Base-by-base conservation (phyloP, 176 grass and related monocot genomes). In the Thalia dealbata region DNA sequence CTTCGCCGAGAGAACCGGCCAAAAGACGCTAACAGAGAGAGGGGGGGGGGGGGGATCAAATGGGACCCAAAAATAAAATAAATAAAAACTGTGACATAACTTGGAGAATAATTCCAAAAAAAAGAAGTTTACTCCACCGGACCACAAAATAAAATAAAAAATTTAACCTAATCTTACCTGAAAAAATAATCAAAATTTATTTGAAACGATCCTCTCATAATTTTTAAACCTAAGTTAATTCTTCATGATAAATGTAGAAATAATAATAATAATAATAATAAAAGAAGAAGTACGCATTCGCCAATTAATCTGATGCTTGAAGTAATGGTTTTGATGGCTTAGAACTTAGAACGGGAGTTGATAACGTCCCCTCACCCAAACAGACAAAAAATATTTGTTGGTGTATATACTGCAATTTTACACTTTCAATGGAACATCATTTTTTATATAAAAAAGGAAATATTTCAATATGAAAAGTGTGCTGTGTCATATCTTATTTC, bases 31-130 rank as follows among this genome's bases (percentile, higher is more conserved):
- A 38, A 38, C 4, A 38, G 32, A 38, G 32, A 38, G 32, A 38
- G 32, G 3, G 54, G 22, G 7, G 5, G 15, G 21, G 52, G 21
- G 18, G 52, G 19, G 15, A 55, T 18, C 15, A 16, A 8, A 43
- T 45, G 65, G 65, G 65, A 44, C 65, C 54, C 30, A 23, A 1
- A 4, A 38, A 38, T 38, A n/a, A n/a, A n/a, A n/a, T n/a, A n/a
- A n/a, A n/a, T n/a, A n/a, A n/a, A 43, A 67, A 22, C 14, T 2
- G 32, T 4, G 32, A 9, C 9, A 9, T 7, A 18, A 10, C 32
- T 3, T 12, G 14, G 32, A 43, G 32, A 68, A 68, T 68, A 44
- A 68, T 68, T 68, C 65, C 65, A 43, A 68, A 68, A 45, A 43
- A 44, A 45, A 68, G 44, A 45, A 43, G 23, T 23, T 43, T 43